phyloP scores from a whole-genome alignment of 768 basidiomycete species.

The Gloeophyllum trabeum region DNA sequence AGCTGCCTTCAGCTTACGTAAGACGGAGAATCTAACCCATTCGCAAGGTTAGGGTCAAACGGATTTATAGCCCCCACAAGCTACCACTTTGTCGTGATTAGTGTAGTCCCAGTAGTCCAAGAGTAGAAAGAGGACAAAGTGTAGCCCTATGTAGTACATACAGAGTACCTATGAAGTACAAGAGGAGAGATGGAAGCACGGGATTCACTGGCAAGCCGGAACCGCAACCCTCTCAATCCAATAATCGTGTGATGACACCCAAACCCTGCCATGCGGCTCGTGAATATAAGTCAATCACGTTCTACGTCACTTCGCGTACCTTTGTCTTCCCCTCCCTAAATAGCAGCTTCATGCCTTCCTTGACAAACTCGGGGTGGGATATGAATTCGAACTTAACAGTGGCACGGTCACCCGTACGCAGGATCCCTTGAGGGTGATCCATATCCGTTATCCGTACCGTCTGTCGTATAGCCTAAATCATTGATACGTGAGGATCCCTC shows the following conservation, averaged over 20 bases:
- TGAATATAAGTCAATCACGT: slow-evolving; percentile 1
- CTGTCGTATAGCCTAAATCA: slow-evolving; percentile 71
- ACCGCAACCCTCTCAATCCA: not conserved
- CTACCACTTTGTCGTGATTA: not conserved
- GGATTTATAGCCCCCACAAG: not conserved
- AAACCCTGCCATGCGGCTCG: slow-evolving; percentile 39
- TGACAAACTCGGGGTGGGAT: slow-evolving; percentile 83
- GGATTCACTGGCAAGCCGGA: not conserved
- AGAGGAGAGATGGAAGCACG: too few relatives aligned
- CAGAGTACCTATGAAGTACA: not conserved
- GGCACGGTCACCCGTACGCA: slow-evolving; percentile 91
- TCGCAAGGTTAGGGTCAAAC: too few relatives aligned
- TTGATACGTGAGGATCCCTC: slow-evolving; percentile 1
- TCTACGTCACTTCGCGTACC: too few relatives aligned
- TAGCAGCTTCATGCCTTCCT: slow-evolving; percentile 86
- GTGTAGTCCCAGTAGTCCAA: not conserved
- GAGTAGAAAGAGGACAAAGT: not conserved
- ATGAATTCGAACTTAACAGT: slow-evolving; percentile 95
- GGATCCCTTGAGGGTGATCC: slow-evolving; percentile 80
- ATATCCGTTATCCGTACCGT: slow-evolving; percentile 86
- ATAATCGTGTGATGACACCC: slow-evolving; percentile 49
- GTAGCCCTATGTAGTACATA: not conserved
- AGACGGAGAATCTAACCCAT: too few relatives aligned
- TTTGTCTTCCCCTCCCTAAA: slow-evolving; percentile 97
- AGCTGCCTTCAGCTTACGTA: too few relatives aligned